Evolutionary conservation across 1,139 yeast genomes (phyloP).

Genomic region (Taphrina confusa): DNA sequence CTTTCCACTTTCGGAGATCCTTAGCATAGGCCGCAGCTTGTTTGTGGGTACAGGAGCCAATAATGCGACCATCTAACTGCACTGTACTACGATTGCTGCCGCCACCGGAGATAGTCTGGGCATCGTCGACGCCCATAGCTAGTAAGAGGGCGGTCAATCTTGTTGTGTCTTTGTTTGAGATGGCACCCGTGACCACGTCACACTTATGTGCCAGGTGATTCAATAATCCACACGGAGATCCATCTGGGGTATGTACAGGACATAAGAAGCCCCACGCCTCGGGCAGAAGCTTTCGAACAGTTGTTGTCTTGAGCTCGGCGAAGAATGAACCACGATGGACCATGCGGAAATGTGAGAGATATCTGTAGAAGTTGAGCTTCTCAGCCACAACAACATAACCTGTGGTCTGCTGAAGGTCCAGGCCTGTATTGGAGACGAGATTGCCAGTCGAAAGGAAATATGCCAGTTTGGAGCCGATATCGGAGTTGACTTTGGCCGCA

Average conservation of each 20-base stretch:
- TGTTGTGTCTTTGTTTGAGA: slow-evolving; percentile 69
- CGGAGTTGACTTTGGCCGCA: slow-evolving; percentile 78
- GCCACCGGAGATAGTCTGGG: slow-evolving; percentile 52
- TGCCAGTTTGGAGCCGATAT: slow-evolving; percentile 90
- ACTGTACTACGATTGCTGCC: slow-evolving; percentile 84
- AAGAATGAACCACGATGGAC: slow-evolving; percentile 99
- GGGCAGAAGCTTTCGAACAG: slow-evolving; percentile 93
- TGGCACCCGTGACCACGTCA: slow-evolving; percentile 72
- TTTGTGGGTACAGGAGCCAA: slow-evolving; percentile 93
- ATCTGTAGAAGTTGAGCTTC: slow-evolving; percentile 94
- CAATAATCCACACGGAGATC: slow-evolving; percentile 97
- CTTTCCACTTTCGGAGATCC: slow-evolving; percentile 89
- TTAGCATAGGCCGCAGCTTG: slow-evolving; percentile 86
- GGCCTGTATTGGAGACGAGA: slow-evolving; percentile 92
- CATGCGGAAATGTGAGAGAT: slow-evolving; percentile 96
- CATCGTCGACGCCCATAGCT: slow-evolving; percentile 67
- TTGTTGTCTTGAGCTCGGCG: slow-evolving; percentile 95
- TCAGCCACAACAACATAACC: slow-evolving; percentile 99
- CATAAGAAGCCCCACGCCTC: slow-evolving; percentile 98
- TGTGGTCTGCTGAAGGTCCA: slow-evolving; percentile 95
- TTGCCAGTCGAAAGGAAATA: slow-evolving; percentile 97
- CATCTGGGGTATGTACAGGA: slow-evolving; percentile 99
- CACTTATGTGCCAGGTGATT: slow-evolving; percentile 97
- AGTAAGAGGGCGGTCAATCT: slow-evolving; percentile 66
- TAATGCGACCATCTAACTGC: slow-evolving; percentile 85